Base-by-base conservation (phyloP, 768 basidiomycete genomes). In the Tulasnella sp. region DNA sequence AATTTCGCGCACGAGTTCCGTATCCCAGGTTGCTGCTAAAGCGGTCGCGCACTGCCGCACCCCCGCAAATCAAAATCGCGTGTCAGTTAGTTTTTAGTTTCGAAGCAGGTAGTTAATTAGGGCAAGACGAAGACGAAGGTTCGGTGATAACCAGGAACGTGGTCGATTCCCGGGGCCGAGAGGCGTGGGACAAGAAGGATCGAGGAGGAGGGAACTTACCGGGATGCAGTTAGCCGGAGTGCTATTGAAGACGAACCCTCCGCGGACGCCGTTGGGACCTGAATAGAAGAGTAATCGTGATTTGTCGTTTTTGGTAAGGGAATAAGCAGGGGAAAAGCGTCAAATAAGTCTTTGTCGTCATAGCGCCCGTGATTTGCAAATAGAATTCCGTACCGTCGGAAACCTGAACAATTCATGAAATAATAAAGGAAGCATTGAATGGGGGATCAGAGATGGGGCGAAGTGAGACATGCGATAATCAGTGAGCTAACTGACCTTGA, bases 151-250 rank as follows among this genome's bases (percentile, higher is more conserved):
- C 40, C 15, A 64, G 7, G 29, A n/a, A n/a, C n/a, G n/a, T n/a
- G n/a, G n/a, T n/a, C 2, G 58, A 29, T 14, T 64, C n/a, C 22
- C 58, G 58, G 58, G 58, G 1, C 58, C 58, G 39, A 64, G 58
- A 64, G 58, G 25, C 58, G 58, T 64, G 58, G 31, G 58, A 64
- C 3, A 45, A 54, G 52, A 25, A 64, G 14, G 31, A n/a, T 22
- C 9, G 34, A 45, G 22, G 6, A n/a, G 45, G 31, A 54, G 14
- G 37, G 54, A 7, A 78, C 87, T 68, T 79, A 89, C 90, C 9
- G 92, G 91, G 36, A 93, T 85, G 80, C 90, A 91, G 82, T 93
- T 93, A 12, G 92, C 91, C 15, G 91, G 92, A 0, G 91, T 17
- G 3, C 77, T 3, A 19, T 38, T 22, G 72, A 70, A 54, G 25